Base-by-base conservation (phyloP, 106 monocot species). In the Acorus gramineus region DNA sequence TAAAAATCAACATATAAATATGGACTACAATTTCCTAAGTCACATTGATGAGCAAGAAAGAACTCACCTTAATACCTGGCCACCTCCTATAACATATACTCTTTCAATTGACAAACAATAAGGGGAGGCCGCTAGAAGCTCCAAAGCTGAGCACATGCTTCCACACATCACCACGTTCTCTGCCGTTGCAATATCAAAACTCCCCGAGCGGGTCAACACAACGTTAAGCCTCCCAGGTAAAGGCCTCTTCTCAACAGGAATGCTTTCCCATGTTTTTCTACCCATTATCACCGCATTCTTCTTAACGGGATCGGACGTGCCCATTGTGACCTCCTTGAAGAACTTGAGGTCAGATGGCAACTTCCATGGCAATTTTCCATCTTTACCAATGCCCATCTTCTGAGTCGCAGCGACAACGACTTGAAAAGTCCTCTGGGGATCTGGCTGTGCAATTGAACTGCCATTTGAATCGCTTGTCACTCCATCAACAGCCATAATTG, bases 211-310 rank as follows among this genome's bases (percentile, higher is more conserved):
- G 47, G 98, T 92, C 45, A 99, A 66, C 49, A 99, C 79, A 43
- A 99, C 85, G 78, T 99, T 99, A 53, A 92, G 71, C 52, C 98
- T 85, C 42, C 88, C 85, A 60, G 83, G 77, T 57, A 92, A 68
- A 62, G 98, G 98, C 62, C 98, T 81, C 11, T 73, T 53, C 53
- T 76, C 12, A 48, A 54, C 7, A 8, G 98, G 98, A 64, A 92
- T 88, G 57, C 85, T 86, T 64, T 99, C 92, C 98, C 98, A 99
- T 46, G 98, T 89, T 68, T 76, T 99, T 55, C 92, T 73, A 55
- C 98, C 98, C 98, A 99, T 99, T 71, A 99, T 76, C 52, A 99
- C 88, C 7, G 98, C 98, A 78, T 99, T 99, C 68, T 81, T 92
- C 67, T 99, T 99, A 3, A 57, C 57, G 52, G 88, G 85, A 78